These are phyloP conservation scores for Polygonum aviculare DNA, from an alignment of 148 eudicot species.

Conservation along the genomic window DNA sequence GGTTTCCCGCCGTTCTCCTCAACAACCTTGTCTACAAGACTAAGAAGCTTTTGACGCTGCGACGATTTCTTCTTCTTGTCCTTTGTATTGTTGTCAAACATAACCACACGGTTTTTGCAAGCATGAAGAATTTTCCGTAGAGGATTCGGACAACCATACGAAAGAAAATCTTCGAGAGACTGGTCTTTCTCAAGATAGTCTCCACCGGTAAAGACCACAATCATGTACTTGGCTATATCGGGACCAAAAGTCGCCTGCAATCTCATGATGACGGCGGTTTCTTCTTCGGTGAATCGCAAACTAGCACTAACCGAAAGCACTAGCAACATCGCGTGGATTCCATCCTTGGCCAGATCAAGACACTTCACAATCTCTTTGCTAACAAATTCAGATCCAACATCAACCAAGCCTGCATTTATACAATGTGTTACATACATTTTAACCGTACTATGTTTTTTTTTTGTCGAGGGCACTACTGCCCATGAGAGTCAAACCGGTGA, in stretches of 20 bases:
- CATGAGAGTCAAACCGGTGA: no score
- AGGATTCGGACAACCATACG: neutral
- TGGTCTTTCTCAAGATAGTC: neutral
- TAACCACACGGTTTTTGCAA: conserved; percentile 20
- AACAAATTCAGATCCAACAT: conserved; percentile 61
- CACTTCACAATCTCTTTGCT: conserved; percentile 66
- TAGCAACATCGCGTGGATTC: conserved; percentile 67
- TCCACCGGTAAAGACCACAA: conserved; percentile 22
- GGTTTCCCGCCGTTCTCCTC: conserved; percentile 57
- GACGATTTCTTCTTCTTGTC: conserved; percentile 27
- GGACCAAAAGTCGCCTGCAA: conserved; percentile 38
- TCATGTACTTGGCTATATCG: conserved; percentile 60
- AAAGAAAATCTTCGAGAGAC: neutral
- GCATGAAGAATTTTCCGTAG: conserved; percentile 34
- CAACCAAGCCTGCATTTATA: conserved; percentile 38
- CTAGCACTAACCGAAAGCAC: conserved; percentile 47
- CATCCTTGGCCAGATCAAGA: conserved; percentile 71
- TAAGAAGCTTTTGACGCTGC: conserved; percentile 51
- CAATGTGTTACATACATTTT: neutral
- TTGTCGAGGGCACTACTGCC: no score
- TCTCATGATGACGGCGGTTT: conserved; percentile 42
- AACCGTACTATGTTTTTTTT: no score
- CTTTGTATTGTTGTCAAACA: conserved; percentile 55
- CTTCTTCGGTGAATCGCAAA: conserved; percentile 48
- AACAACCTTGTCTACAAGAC: conserved; percentile 39